These are phyloP conservation scores for Eimeria zaria DNA, from an alignment of 169 alveolate genomes.

Conservation along the genomic window DNA sequence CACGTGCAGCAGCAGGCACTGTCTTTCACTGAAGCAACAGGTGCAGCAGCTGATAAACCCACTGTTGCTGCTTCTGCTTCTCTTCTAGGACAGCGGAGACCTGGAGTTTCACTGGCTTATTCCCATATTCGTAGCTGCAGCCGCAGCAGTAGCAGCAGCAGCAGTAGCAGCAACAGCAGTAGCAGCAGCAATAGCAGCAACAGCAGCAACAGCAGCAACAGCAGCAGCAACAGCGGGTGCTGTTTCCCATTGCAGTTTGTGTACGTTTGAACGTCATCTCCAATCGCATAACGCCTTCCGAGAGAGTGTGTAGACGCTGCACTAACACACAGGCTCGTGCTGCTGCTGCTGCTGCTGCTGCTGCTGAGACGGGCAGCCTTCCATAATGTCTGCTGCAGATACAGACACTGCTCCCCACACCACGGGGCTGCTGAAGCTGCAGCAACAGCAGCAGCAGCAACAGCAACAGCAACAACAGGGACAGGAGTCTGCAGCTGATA, in stretches of 20 bases:
- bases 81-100: not conserved
- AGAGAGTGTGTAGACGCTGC: not conserved
- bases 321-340: not conserved
- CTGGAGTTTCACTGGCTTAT: not conserved
- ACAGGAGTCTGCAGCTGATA: constrained; percentile 43
- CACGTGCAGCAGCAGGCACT: not conserved
- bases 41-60: not conserved
- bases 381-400: constrained; percentile 61
- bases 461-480: constrained; percentile 20
- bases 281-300: not conserved
- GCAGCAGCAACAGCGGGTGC: constrained; percentile 21
- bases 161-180: constrained; percentile 26
- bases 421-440: constrained; percentile 67
- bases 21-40: not conserved
- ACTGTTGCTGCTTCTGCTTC: not conserved
- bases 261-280: not conserved
- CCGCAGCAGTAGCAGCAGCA: constrained; percentile 45
- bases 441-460: constrained; percentile 63
- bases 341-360: constrained; percentile 63
- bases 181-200: not conserved
- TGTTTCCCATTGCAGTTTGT: not conserved
- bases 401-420: constrained; percentile 50
- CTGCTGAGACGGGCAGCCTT: not conserved
- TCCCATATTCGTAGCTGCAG: not conserved
- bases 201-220: constrained; percentile 53